Base-by-base conservation (phyloP, 2,329 filamentous ascomycete species). In the Coniochaeta ligniaria region DNA sequence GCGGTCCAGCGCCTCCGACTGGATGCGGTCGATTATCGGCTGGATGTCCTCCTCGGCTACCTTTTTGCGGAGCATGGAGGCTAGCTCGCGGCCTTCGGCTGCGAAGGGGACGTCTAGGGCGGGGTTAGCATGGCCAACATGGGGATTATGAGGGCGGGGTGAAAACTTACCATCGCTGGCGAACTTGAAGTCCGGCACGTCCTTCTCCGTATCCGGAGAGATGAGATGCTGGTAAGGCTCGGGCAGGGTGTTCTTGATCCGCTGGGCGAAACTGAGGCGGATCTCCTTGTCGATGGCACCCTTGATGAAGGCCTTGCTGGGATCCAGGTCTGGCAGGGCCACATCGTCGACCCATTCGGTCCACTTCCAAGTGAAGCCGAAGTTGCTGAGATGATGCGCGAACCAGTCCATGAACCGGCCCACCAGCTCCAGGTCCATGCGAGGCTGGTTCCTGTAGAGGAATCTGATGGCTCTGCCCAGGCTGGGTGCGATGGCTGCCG, bases 331-430 rank as follows among this genome's bases (percentile, higher is more conserved):
- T 0, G 91, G 84, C 28, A 96, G 82, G 50, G 86, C 82, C 17
- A 96, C 86, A 71, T 98, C 92, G 17, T 93, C 91, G 56, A 90
- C 83, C 95, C 95, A 99, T 76, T 99, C 95, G 17, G 90, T 88
- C 95, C 95, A 99, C 76, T 98, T 98, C 95, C 95, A 99, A 11
- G 95, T 95, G 73, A 98, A 99, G 59, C 96, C 95, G 72, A 99
- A 99, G 77, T 99, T 99, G 77, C 93, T 97, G 66, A 99, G 78
- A 77, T 99, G 95, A 73, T 99, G 95, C 20, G 94, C 85, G 71
- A 99, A 99, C 95, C 95, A 99, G 73, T 98, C 94, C 71, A 96
- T 81, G 76, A 98, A 98, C 28, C 95, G 86, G 69, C 93, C 89
- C 60, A 81, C 83, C 50, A 99, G 78, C 75, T 98, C 93, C 56